A percentile compares a stretch with the other conserved stretches of the same genome.
These are phyloP conservation scores for Penicillium sp. DNA, from an alignment of 2,329 filamentous ascomycete species.

Conservation along the genomic window DNA sequence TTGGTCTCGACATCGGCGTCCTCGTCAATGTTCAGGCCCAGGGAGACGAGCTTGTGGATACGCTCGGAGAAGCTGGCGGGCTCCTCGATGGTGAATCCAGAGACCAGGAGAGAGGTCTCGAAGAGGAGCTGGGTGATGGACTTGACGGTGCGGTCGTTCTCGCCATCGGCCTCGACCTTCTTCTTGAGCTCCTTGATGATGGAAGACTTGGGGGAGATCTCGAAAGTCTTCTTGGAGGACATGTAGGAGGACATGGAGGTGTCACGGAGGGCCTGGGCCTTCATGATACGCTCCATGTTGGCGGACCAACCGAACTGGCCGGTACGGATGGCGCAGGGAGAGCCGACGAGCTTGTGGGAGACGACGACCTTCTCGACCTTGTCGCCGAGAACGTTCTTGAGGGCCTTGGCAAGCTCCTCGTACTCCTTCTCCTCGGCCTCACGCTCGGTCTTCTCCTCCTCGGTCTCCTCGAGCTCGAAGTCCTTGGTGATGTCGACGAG, in stretches of 20 bases:
- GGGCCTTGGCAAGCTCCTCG: constrained; percentile 88
- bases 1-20: constrained; percentile 70
- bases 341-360: constrained; percentile 91
- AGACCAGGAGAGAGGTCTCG: constrained; percentile 97
- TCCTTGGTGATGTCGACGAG: constrained; percentile 99
- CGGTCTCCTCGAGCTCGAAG: constrained; percentile 99
- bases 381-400: constrained; percentile 99
- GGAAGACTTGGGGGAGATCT: constrained; percentile 97
- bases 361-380: constrained; percentile 99
- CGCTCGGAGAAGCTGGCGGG: constrained; percentile 96
- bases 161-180: constrained; percentile 96
- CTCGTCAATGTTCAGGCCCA: constrained; percentile 97
- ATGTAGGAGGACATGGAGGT: constrained; percentile 99
- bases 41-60: constrained; percentile 99
- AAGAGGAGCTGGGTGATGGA: constrained; percentile 97
- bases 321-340: constrained; percentile 97
- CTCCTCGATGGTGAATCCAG: constrained; percentile 99
- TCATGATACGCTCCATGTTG: constrained; percentile 99
- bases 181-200: constrained; percentile 99
- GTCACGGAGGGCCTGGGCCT: constrained; percentile 99
- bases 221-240: constrained; percentile 99
- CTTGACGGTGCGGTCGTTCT: constrained; percentile 99
- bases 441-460: constrained; percentile 96
- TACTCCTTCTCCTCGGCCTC: constrained; percentile 98
- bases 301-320: constrained; percentile 99